phyloP scores from a whole-genome alignment of 1,284 basidiomycete genomes.

The Retiboletus flavoniger region DNA sequence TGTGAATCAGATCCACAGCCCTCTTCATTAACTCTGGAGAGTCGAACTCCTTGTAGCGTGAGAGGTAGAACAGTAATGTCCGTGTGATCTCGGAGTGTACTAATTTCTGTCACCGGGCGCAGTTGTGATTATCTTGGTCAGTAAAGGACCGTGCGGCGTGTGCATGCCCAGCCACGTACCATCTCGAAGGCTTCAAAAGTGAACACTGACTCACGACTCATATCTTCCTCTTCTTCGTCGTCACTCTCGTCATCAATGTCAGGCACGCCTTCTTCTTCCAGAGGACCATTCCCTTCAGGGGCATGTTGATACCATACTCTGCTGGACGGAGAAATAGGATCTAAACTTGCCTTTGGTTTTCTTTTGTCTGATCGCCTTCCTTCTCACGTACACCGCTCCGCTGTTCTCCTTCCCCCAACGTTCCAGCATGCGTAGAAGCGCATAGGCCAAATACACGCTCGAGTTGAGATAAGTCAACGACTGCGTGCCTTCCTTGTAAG shows the following conservation, averaged over 20 bases:
- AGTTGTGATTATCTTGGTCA: conserved; percentile 18
- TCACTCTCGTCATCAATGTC: conserved; percentile 68
- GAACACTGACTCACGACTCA: conserved; percentile 81
- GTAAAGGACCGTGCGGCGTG: conserved; percentile 14
- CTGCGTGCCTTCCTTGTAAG: conserved; percentile 75
- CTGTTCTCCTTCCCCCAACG: conserved; percentile 72
- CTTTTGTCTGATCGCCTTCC: conserved; percentile 54
- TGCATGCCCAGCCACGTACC: conserved; percentile 49
- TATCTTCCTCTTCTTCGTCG: conserved; percentile 57
- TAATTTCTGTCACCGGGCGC: conserved; percentile 62
- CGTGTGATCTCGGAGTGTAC: conserved; percentile 79
- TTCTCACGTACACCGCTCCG: conserved; percentile 73
- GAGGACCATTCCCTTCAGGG: conserved; percentile 36
- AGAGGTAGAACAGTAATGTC: conserved; percentile 79
- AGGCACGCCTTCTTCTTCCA: conserved; percentile 59
- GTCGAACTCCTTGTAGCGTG: conserved; percentile 78
- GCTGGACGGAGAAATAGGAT: conserved; percentile 15
- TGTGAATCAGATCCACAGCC: conserved; percentile 81
- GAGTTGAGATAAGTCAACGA: conserved; percentile 79
- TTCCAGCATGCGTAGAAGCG: conserved; percentile 83
- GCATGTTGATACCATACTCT: conserved; percentile 16
- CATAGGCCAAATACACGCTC: conserved; percentile 78
- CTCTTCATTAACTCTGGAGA: conserved; percentile 82
- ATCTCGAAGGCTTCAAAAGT: conserved; percentile 86
- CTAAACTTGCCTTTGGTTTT: conserved; percentile 46